Evolutionary conservation across 768 basidiomycete genomes (phyloP), one percentile per base, ranked within the genome.

Genomic region (Rhizopogon roseolus): DNA sequence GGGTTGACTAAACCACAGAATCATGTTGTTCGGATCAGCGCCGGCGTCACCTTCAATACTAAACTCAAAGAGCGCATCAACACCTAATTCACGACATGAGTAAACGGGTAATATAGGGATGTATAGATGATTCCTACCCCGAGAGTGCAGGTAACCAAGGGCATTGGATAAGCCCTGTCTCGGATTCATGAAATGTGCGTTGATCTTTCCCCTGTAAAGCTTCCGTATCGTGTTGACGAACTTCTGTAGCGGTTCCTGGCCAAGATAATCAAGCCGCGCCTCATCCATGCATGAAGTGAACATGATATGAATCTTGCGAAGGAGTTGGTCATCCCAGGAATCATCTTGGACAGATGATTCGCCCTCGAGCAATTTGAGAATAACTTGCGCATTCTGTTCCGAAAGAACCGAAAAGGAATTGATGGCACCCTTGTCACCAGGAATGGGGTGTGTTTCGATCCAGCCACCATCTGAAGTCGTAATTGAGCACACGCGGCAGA

Each of bases 1-100:
- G 2, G 89, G 81, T 64, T 97, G 94, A 59, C 80, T 86, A 62
- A 96, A 86, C 88, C 89, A 93, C 13, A 93, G 75, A 0, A 80
- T 78, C 85, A 96, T 93, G 48, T 77, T 74, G 62, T 94, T 91
- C 0, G 95, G 92, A 62, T 97, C 92, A 5, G 82, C 76, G 7
- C 86, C 92, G 22, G 84, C 80, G 66, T 98, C 95, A 29, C 95
- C 94, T 54, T 96, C 93, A 54, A 95, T 78, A n/a, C 74, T 75
- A 59, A 93, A 88, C n/a, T 77, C 73, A 62, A 98, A 90, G 11
- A 98, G 69, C 2, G 82, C 87, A 17, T 80, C 80, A 55, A 96
- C 80, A 41, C 85, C 93, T 95, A 57, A 39, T 34, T 41, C 19
- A 43, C 1, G 52, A 13, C 5, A 52, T 59, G 34, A 56, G n/a